Base-by-base conservation (phyloP, 1,284 basidiomycete genomes). In the Ceratobasidium sp. region DNA sequence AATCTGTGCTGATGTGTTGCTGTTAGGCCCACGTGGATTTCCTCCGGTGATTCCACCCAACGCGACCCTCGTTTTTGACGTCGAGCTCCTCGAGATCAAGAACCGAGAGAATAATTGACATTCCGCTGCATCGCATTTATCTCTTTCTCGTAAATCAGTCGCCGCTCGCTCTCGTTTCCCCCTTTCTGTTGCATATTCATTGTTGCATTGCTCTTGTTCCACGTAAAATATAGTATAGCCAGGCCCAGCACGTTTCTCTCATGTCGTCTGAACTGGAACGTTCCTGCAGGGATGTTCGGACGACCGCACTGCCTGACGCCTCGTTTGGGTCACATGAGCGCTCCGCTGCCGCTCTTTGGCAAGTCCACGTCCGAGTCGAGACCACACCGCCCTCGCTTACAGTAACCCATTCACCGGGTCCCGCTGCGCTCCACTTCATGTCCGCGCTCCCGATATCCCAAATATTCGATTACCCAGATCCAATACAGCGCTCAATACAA, bases 31-130 rank as follows among this genome's bases (percentile, higher is more conserved):
- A 51, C 76, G 59, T n/a, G 80, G 80, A 54, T 85, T 84, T 82
- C 84, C 84, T 59, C 84, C 84, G 46, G 83, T 85, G 76, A 86
- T 86, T 78, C 85, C 85, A 52, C 79, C 84, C 70, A 83, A 83
- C 81, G 80, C 84, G 29, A 85, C 84, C 70, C 82, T 86, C 78
- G 82, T 83, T 73, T 85, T 85, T 79, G 80, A 81, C 70, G 83
- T 85, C 75, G 84, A 85, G 82, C 81, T 85, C 67, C 80, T 85
- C 79, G 82, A 82, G 79, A 84, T 85, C 82, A 81, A 83, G 80
- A 67, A 57, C 52, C 71, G 71, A 62, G 29, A 46, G n/a, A 65
- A 64, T 11, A 64, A 67, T 37, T 29, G 15, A 51, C 46, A 32
- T 22, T 52, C 17, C 32, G 34, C 11, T 49, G 19, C 46, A n/a